A percentile compares a stretch with the other conserved stretches of the same genome.
Conservation (phyloP, 148 eudicot genomes). For the Heliamphora exappendiculata region DNA sequence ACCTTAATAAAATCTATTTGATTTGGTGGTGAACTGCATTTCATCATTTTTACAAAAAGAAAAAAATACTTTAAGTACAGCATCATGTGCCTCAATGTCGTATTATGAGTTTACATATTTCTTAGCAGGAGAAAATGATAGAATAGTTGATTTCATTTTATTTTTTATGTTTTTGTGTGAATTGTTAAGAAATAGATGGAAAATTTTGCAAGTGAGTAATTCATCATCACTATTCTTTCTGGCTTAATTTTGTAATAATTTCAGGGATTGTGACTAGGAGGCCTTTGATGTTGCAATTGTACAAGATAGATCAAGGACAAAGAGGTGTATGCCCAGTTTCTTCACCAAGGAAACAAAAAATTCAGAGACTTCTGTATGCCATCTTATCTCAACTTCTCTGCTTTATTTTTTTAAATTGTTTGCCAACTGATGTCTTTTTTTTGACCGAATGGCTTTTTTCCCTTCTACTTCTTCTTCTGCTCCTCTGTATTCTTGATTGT, state of each 20-base stretch:
- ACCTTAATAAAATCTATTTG: background rate
- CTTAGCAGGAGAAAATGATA: background rate
- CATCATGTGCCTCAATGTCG: background rate
- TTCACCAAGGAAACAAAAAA: slow-evolving; percentile 40
- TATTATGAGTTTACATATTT: background rate
- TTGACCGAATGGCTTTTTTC: too few species aligned
- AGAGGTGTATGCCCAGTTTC: slow-evolving; percentile 64
- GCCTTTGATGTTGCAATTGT: slow-evolving; percentile 58
- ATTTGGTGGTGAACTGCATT: background rate
- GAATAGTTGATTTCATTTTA: background rate
- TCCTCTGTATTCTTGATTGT: too few species aligned
- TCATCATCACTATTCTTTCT: background rate
- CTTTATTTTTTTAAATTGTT: too few species aligned
- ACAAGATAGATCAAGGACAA: slow-evolving; percentile 44
- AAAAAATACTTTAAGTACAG: background rate
- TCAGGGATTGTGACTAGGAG: slow-evolving; percentile 75
- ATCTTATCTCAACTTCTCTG: too few species aligned
- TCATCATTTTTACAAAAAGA: background rate
- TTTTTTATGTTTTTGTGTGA: background rate
- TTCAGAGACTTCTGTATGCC: slow-evolving; percentile 59
- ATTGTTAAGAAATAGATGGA: background rate
- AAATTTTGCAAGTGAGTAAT: background rate
- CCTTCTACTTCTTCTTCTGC: too few species aligned
- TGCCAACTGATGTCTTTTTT: too few species aligned
- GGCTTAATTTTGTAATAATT: background rate